phyloP scores from a whole-genome alignment of 78 protist species.

The Planoprotostelium fungivorum region DNA sequence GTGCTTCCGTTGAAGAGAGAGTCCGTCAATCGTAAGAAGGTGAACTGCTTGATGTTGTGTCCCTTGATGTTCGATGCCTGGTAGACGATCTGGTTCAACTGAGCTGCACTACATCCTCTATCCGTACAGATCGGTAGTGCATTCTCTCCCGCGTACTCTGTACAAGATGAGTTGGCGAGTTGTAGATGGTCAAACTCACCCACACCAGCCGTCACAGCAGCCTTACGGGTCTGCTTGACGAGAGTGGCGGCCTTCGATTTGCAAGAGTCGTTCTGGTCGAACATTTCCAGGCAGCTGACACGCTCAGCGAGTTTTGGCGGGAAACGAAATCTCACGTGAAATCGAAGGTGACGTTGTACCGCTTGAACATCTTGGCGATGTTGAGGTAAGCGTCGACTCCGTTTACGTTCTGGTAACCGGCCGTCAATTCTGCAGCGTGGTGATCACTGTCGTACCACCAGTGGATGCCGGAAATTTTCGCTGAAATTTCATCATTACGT shows the following conservation, averaged over 20 bases:
- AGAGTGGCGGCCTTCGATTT: constrained; percentile 53
- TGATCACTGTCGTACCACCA: constrained; percentile 74
- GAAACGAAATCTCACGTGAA: constrained; percentile 77
- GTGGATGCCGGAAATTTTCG: constrained; percentile 86
- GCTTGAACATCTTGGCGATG: constrained; percentile 58
- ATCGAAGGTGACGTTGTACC: constrained; percentile 47
- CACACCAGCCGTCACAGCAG: constrained; percentile 37
- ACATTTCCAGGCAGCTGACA: constrained; percentile 56
- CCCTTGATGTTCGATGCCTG: background rate
- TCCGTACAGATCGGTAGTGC: constrained; percentile 33
- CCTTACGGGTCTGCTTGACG: constrained; percentile 29
- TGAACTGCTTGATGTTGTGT: background rate
- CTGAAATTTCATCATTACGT: background rate
- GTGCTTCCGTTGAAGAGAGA: background rate
- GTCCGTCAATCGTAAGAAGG: background rate
- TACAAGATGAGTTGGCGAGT: background rate
- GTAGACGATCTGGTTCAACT: background rate
- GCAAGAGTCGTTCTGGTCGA: constrained; percentile 27
- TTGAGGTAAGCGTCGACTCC: constrained; percentile 45
- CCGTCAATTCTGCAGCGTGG: constrained; percentile 88
- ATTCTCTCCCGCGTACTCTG: constrained; percentile 35
- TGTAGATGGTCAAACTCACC: background rate
- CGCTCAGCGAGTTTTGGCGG: background rate
- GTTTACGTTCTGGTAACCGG: constrained; percentile 80
- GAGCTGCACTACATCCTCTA: background rate